Conservation (phyloP, 108 stramenopile species). For the Skeletonema menzelii region DNA sequence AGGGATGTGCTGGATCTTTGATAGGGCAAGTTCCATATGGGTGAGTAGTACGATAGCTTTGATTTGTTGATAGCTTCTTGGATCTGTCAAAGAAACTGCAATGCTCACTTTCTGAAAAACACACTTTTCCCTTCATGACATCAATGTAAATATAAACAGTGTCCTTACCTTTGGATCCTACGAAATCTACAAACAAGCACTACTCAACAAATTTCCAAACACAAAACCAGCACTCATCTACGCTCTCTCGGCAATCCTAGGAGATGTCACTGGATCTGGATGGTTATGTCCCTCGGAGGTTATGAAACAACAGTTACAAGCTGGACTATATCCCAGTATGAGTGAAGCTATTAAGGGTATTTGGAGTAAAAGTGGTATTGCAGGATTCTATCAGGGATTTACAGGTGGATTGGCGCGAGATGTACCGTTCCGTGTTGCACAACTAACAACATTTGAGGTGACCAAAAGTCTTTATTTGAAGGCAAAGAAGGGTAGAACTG, state of each 20-base stretch:
- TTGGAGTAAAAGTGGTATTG: slow-evolving; percentile 52
- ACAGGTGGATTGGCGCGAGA: slow-evolving; percentile 70
- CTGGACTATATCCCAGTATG: slow-evolving; percentile 65
- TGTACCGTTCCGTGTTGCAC: slow-evolving; percentile 83
- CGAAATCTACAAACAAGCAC: slow-evolving; percentile 80
- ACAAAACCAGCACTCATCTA: slow-evolving; percentile 59
- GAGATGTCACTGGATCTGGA: slow-evolving; percentile 76
- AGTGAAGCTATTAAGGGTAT: slow-evolving; percentile 61
- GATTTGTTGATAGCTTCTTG: background rate
- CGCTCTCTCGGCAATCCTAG: slow-evolving; percentile 64
- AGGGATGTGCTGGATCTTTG: slow-evolving; percentile 60
- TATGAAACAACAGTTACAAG: slow-evolving; percentile 80
- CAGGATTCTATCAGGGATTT: slow-evolving; percentile 71
- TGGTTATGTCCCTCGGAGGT: slow-evolving; percentile 76
- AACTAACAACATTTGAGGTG: slow-evolving; percentile 74
- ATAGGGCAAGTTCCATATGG: slow-evolving; percentile 85
- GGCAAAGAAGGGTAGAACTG: slow-evolving; percentile 17
- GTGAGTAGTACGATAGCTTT: slow-evolving; percentile 11
- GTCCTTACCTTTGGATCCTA: slow-evolving; percentile 84
- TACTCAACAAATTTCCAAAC: slow-evolving; percentile 55
- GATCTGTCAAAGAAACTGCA: background rate
- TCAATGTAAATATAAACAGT: slow-evolving; percentile 3
- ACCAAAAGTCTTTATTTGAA: slow-evolving; percentile 57
- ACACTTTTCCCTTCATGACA: background rate
- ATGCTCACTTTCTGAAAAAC: background rate